Percentiles rank a stretch among this genome's conserved stretches.
Evolutionary conservation across 441 rosid genomes (phyloP).

Genomic region (Gossypium aridum): DNA sequence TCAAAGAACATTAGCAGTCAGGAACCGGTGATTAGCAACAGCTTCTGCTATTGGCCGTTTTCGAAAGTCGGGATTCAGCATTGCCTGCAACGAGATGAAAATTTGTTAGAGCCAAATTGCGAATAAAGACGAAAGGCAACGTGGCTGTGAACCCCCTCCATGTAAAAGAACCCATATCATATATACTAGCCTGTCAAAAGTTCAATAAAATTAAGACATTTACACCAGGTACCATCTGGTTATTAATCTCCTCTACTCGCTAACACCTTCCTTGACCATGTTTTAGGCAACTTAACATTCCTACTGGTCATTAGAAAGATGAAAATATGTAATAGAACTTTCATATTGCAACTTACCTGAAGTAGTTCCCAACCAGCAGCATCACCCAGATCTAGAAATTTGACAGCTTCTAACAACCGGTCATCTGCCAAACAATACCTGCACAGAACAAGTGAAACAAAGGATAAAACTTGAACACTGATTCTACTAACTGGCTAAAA

Average conservation of each 20-base stretch:
- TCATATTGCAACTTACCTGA: conserved; percentile 46
- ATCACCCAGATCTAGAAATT: conserved; percentile 72
- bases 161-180: background rate
- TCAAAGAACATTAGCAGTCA: conserved; percentile 38
- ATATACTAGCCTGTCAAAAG: background rate
- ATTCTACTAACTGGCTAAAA: background rate
- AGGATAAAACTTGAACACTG: background rate
- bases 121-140: background rate
- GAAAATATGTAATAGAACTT: background rate
- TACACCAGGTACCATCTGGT: background rate
- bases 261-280: background rate
- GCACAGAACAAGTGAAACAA: conserved; percentile 13
- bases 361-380: conserved; percentile 90
- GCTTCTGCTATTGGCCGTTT: conserved; percentile 80
- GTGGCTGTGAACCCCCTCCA: background rate
- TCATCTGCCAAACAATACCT: conserved; percentile 94
- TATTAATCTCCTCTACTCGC: background rate
- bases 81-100: conserved; percentile 41
- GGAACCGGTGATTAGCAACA: conserved; percentile 60
- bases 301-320: background rate
- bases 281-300: background rate
- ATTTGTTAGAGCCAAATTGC: background rate
- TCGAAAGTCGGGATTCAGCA: conserved; percentile 66
- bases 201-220: background rate
- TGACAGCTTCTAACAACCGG: conserved; percentile 68